Percentiles rank a stretch among this genome's conserved stretches.
Conservation (phyloP, 495 filamentous ascomycete species). For the Podospora didyma region DNA sequence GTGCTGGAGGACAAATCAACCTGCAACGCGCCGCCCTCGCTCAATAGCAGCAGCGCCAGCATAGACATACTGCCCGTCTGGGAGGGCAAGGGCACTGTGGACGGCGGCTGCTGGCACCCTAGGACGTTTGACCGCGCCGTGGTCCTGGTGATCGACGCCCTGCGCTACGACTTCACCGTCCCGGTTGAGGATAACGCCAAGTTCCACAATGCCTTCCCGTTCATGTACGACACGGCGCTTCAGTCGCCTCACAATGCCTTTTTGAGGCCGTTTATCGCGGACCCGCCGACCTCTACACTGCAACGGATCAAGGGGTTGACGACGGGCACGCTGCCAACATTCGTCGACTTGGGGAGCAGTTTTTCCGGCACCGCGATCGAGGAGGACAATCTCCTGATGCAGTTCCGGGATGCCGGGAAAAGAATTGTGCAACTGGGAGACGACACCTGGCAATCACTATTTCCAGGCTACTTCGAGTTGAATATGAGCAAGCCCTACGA, state of each 20-base stretch:
- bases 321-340: constrained; percentile 91
- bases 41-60: constrained; percentile 35
- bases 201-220: constrained; percentile 83
- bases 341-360: constrained; percentile 88
- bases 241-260: constrained; percentile 75
- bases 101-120: constrained; percentile 88
- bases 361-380: constrained; percentile 97
- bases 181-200: constrained; percentile 58
- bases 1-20: constrained; percentile 85
- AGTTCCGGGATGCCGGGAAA: constrained; percentile 75
- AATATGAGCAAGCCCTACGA: constrained; percentile 84
- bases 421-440: constrained; percentile 90
- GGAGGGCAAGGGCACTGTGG: constrained; percentile 44
- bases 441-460: constrained; percentile 91
- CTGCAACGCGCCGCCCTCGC: constrained; percentile 64
- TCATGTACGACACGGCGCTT: constrained; percentile 77
- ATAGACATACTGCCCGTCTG: constrained; percentile 29
- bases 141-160: constrained; percentile 85
- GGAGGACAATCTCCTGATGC: constrained; percentile 89
- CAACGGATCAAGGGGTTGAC: constrained; percentile 92
- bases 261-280: constrained; percentile 91
- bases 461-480: constrained; percentile 84
- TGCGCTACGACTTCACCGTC: constrained; percentile 95
- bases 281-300: constrained; percentile 89
- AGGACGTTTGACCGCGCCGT: constrained; percentile 89